A percentile compares a stretch with the other conserved stretches of the same genome.
Conservation (phyloP, 768 basidiomycete species). For the Tremella fuciformis region DNA sequence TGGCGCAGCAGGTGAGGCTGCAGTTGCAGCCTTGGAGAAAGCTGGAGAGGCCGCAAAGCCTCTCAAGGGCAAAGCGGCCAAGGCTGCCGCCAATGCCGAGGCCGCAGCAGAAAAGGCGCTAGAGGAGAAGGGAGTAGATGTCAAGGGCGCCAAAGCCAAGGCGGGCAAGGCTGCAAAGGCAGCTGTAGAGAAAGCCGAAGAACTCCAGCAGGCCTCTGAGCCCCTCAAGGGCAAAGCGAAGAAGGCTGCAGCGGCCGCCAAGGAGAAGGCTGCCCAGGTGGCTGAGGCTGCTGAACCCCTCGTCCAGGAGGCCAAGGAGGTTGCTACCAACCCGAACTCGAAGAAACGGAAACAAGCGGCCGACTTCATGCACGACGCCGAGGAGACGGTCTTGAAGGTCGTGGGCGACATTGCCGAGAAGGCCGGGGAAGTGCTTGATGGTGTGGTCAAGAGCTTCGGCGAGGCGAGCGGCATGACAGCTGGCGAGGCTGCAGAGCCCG, state of each 20-base stretch:
- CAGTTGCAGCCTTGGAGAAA: constrained; percentile 7
- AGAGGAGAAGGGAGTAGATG: constrained; percentile 31
- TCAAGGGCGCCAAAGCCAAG: constrained; percentile 26
- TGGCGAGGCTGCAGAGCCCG: constrained; percentile 15
- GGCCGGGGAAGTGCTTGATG: constrained; percentile 27
- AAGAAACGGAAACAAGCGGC: constrained; percentile 47
- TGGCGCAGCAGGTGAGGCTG: constrained; percentile 19
- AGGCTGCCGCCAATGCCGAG: constrained; percentile 18
- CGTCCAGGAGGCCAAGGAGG: constrained; percentile 24
- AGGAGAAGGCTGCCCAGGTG: constrained; percentile 20
- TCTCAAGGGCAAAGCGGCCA: constrained; percentile 18
- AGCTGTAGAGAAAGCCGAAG: constrained; percentile 11
- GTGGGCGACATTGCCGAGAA: constrained; percentile 26
- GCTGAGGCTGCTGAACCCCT: constrained; percentile 20
- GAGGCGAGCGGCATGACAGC: constrained; percentile 32
- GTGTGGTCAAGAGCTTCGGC: constrained; percentile 30
- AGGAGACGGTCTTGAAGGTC: constrained; percentile 29
- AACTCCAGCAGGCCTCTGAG: constrained; percentile 1
- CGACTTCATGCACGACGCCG: constrained; percentile 35
- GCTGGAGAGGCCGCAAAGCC: constrained; percentile 13
- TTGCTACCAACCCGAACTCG: constrained; percentile 35
- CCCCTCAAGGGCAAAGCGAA: constrained; percentile 13
- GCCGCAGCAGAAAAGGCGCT: constrained; percentile 14
- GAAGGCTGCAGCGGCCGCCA: constrained; percentile 23
- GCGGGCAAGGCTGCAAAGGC: constrained; percentile 17